Conservation (phyloP, 2,329 filamentous ascomycete genomes). For the Verticillium dahliae region DNA sequence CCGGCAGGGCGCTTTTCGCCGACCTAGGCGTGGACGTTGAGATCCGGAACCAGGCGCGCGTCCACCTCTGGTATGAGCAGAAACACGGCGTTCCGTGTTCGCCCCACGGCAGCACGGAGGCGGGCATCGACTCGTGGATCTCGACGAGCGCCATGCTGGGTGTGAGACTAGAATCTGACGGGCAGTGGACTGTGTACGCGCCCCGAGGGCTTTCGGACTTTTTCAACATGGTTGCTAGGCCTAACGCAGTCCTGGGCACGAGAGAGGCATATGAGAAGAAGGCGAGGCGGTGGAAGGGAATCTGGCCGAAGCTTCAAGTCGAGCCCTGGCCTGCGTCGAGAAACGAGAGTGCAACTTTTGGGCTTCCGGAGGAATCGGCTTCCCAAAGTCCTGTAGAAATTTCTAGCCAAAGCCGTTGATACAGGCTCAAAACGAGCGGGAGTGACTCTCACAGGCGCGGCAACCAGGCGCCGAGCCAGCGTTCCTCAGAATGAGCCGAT, state of each 20-base stretch:
- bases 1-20: conserved; percentile 19
- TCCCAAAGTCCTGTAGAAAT: too few species aligned
- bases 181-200: conserved; percentile 25
- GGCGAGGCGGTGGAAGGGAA: conserved; percentile 18
- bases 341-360: too few species aligned
- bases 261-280: conserved; percentile 22
- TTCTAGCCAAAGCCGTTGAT: too few species aligned
- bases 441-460: too few species aligned
- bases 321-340: conserved; percentile 15
- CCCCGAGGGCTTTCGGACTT: conserved; percentile 27
- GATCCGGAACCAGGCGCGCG: conserved; percentile 30
- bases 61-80: conserved; percentile 28
- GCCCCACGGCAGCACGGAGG: conserved; percentile 21
- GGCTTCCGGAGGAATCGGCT: too few species aligned
- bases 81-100: conserved; percentile 23
- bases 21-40: conserved; percentile 24
- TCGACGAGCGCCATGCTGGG: conserved; percentile 27
- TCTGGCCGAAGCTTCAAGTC: conserved; percentile 21
- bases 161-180: conserved; percentile 15
- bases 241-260: conserved; percentile 20
- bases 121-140: conserved; percentile 25
- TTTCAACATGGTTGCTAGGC: conserved; percentile 24
- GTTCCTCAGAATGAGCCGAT: too few species aligned
- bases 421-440: too few species aligned
- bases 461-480: too few species aligned